phyloP scores from a whole-genome alignment of 2,329 filamentous ascomycete species.

The Fusarium secorum region DNA sequence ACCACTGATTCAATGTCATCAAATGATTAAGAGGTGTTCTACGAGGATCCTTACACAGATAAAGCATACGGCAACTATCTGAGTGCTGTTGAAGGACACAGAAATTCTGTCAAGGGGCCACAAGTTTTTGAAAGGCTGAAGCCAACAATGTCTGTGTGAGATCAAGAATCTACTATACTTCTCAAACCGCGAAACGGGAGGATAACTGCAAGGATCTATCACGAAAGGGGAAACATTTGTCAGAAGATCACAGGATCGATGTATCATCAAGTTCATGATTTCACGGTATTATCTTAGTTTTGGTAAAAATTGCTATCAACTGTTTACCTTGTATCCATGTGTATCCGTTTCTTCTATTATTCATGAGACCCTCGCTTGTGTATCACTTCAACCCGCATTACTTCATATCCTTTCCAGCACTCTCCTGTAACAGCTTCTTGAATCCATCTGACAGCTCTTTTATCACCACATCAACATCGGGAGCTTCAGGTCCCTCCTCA shows the following conservation, averaged over 20 bases:
- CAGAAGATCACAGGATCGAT: background rate
- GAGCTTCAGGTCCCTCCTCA: conserved; percentile 47
- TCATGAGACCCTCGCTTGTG: background rate
- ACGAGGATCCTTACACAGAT: too few relatives aligned
- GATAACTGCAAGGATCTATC: background rate
- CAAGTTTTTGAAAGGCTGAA: conserved; percentile 8
- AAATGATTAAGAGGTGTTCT: background rate
- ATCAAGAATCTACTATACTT: background rate
- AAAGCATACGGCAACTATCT: background rate
- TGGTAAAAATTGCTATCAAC: conserved; percentile 12
- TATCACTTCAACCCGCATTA: background rate
- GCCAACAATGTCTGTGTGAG: background rate
- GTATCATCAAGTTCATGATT: background rate
- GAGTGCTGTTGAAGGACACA: background rate
- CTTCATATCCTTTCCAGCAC: background rate
- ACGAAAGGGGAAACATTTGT: background rate
- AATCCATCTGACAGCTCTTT: conserved; percentile 52
- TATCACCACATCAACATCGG: conserved; percentile 54
- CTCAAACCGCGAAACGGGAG: background rate
- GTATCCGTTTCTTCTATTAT: background rate
- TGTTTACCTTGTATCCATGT: background rate
- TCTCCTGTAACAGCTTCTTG: conserved; percentile 43
- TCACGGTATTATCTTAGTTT: background rate
- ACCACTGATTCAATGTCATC: background rate
- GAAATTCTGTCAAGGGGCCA: background rate